Conservation (phyloP, 352 stramenopile genomes). For the Globisporangium middletonii region DNA sequence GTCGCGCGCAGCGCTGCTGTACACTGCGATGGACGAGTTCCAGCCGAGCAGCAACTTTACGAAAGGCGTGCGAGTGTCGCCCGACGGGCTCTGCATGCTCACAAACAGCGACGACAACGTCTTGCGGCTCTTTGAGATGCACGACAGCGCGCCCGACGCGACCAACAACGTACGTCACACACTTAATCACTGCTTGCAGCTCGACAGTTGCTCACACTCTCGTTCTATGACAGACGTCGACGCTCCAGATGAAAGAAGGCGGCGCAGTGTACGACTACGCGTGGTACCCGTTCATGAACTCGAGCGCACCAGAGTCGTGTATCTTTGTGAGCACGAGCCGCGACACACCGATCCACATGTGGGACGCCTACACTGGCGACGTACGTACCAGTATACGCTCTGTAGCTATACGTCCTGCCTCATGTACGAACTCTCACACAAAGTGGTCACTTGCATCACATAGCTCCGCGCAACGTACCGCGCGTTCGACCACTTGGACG, state of each 20-base stretch:
- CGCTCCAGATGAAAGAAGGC: constrained; percentile 64
- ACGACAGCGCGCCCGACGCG: constrained; percentile 1
- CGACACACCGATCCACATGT: constrained; percentile 89
- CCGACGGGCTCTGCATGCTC: constrained; percentile 83
- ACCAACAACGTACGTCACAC: too few relatives aligned
- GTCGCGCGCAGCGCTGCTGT: too few relatives aligned
- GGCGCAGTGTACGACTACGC: constrained; percentile 83
- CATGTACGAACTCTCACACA: too few relatives aligned
- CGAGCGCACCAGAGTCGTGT: constrained; percentile 61
- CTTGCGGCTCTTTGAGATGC: constrained; percentile 74
- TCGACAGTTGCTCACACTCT: too few relatives aligned
- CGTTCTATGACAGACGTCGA: not conserved
- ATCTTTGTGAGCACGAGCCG: constrained; percentile 83
- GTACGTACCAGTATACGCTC: constrained; percentile 1
- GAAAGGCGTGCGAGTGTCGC: constrained; percentile 21
- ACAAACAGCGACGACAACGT: constrained; percentile 80
- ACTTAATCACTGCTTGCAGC: too few relatives aligned
- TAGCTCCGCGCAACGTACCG: too few relatives aligned
- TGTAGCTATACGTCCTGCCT: too few relatives aligned
- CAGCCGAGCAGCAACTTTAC: too few relatives aligned
- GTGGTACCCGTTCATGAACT: constrained; percentile 88
- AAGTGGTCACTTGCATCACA: too few relatives aligned
- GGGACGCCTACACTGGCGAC: constrained; percentile 85
- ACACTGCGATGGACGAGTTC: too few relatives aligned
- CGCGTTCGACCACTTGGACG: too few relatives aligned